Conservation (phyloP, 192 early-diverging fungal species). For the Coemansia sp. region DNA sequence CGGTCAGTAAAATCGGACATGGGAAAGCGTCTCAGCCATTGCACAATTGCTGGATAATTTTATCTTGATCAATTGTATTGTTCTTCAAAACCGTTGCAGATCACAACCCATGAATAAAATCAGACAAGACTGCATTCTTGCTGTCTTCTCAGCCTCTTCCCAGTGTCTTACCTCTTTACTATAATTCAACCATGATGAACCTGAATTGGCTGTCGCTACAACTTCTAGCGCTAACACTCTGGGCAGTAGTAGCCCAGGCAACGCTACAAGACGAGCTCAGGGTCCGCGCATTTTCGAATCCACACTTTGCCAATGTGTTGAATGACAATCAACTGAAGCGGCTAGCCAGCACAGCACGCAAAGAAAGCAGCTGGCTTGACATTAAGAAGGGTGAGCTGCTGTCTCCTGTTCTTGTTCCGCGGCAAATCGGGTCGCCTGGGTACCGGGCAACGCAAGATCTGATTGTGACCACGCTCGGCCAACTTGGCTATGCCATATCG, state of each 20-base stretch:
- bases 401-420: constrained; percentile 70
- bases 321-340: constrained; percentile 31
- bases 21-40: background rate
- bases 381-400: constrained; percentile 60
- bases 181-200: background rate
- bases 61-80: background rate
- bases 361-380: constrained; percentile 36
- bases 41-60: background rate
- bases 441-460: constrained; percentile 70
- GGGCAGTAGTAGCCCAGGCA: constrained; percentile 1
- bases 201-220: constrained; percentile 1
- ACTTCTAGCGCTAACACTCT: background rate
- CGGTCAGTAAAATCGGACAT: too few species aligned
- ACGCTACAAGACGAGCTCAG: background rate
- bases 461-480: constrained; percentile 63
- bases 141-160: too few species aligned
- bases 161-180: background rate
- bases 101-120: too few species aligned
- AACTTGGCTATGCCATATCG: constrained; percentile 79
- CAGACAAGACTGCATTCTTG: too few species aligned
- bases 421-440: constrained; percentile 75
- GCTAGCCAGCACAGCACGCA: constrained; percentile 13
- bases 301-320: constrained; percentile 29
- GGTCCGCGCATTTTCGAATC: constrained; percentile 30
- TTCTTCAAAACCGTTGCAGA: background rate